Base-by-base conservation (phyloP, 2,329 filamentous ascomycete genomes). In the Colletotrichum chlorophyti region DNA sequence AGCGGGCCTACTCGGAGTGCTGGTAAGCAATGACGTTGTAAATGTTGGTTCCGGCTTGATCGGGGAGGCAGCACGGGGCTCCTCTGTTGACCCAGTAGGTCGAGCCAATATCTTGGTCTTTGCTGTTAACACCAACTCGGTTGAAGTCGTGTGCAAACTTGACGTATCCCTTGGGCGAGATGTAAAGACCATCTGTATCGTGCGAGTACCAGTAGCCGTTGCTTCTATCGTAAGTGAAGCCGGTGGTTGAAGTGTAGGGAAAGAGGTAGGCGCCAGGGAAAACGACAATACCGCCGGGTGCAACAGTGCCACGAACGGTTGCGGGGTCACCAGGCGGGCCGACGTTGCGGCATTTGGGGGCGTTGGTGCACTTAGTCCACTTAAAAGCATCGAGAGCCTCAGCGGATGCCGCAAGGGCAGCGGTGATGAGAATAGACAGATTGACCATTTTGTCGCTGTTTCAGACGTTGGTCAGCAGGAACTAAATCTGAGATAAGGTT, bases 161-260 rank as follows among this genome's bases (percentile, higher is more conserved):
- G 19, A 43, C 17, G 48, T 47, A 53, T 12, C 34, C 50, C 15
- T 34, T n/a, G 34, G 40, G 31, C 9, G 53, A 58, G 32, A 51
- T 31, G 23, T 41, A 51, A 21, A 32, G 35, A 9, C 53, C 46
- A 11, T 58, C 29, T 15, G 37, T 27, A 19, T 51, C 46, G 14
- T n/a, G 12, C 11, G 46, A 50, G 45, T 57, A 58, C 53, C 53
- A 58, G 35, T 53, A 53, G 23, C 45, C 43, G 15, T 54, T 31
- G 17, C 23, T 32, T 5, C 49, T 17, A 15, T 50, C 35, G 34
- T 21, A 26, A n/a, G 17, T 17, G 11, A 11, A 21, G 24, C 43
- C 12, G 35, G 35, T 21, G 17, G 11, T 21, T 21, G n/a, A 17
- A 10, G 35, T 17, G 35, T 38, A 38, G 35, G 35, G 14, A 10